Conservation (phyloP, 31 red algal species). For the Odonthalia washingtoniensis region DNA sequence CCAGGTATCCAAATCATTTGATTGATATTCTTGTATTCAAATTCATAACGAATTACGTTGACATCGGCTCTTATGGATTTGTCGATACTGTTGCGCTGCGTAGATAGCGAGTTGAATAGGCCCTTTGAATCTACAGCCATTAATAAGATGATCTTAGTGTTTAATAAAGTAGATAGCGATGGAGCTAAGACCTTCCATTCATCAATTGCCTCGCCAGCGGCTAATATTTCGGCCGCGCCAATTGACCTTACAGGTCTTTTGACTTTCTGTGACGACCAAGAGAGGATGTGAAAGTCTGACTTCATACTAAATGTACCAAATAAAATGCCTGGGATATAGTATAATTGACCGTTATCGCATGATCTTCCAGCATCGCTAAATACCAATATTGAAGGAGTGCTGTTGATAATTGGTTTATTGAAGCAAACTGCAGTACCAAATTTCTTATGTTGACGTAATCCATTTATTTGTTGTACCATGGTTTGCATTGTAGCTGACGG, state of each 20-base stretch:
- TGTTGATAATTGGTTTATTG: no score
- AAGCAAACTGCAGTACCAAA: no score
- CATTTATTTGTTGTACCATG: no score
- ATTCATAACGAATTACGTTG: conserved; percentile 27
- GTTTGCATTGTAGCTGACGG: no score
- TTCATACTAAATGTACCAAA: not conserved
- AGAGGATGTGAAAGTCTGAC: not conserved
- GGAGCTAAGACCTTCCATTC: not conserved
- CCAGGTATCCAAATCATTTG: conserved; percentile 20
- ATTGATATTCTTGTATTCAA: not conserved
- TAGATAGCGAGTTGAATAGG: conserved; percentile 15
- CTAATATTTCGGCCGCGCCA: conserved; percentile 2
- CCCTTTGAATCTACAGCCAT: conserved; percentile 3
- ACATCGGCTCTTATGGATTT: no score
- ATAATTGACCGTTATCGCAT: not conserved
- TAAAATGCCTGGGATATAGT: not conserved
- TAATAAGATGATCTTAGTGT: not conserved
- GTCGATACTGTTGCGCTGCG: not conserved
- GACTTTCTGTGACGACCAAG: conserved; percentile 2
- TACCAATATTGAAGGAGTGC: no score
- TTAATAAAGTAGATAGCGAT: not conserved
- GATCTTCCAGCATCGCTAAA: conserved; percentile 1
- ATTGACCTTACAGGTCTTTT: not conserved
- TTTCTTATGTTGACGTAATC: no score
- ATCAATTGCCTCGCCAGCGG: conserved; percentile 23